Evolutionary conservation across 2,329 filamentous ascomycete genomes (phyloP), one percentile per base, ranked within the genome.

Genomic region (Botryotinia convoluta): DNA sequence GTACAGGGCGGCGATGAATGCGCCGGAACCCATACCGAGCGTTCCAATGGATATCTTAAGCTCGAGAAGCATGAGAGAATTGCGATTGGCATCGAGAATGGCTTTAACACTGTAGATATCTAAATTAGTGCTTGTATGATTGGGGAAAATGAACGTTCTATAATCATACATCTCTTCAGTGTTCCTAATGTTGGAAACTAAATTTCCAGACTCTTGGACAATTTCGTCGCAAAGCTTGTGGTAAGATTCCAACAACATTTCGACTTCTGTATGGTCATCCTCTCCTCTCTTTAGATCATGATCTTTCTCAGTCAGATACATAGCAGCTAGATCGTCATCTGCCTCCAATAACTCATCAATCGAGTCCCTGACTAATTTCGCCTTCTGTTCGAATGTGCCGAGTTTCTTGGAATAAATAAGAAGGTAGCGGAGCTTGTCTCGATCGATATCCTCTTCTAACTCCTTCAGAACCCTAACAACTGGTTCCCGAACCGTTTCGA

Each of bases 221-320:
- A 98, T 98, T 85, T 99, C 96, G 81, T 99, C 96, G 77, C 94
- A 95, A 60, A 99, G 92, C 82, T 98, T 98, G 82, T 98, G 94
- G 82, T 99, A 99, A 4, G 94, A 97, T 82, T 99, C 96, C 7
- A 99, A 86, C 67, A 99, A 86, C 90, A 99, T 94, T 84, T 99
- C 96, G 9, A 99, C 93, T 83, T 99, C 96, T 39, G 95, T 96
- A 80, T 98, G 95, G 79, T 98, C 94, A 77, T 97, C 90, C 75
- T 94, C 91, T 71, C 90, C 89, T 71, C 95, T 87, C 61, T 88
- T 85, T 29, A 92, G 86, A 75, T 95, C 93, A 71, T 90, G 88
- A 4, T 89, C 87, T 81, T 97, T 95, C 82, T 98, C 96, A 0
- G 93, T 95, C 75, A 99, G 84, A 80, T 99, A 99, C 96, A 99